Base-by-base conservation (phyloP, 192 early-diverging fungal species). In the Linnemannia elongata region DNA sequence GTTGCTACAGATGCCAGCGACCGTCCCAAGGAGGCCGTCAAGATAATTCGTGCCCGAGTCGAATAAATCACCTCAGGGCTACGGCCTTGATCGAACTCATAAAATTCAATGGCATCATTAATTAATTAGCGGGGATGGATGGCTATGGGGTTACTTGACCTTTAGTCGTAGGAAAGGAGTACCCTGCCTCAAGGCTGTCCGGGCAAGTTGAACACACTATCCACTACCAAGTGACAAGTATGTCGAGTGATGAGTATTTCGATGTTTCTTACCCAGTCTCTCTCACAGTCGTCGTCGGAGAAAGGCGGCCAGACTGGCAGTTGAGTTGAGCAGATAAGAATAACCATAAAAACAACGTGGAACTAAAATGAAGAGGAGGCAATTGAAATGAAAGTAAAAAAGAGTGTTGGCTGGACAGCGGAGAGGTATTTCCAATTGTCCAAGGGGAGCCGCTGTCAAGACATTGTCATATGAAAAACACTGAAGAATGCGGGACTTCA, bases 1-100 rank as follows among this genome's bases (percentile, higher is more conserved):
- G 95, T 96, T 15, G 87, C 88, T 18, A 92, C 91, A 4, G 94
- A 94, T 88, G 76, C 73, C 36, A 83, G 80, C 27, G 93, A 94
- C 78, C 78, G 93, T 20, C 90, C 91, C 73, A 89, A 87, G 76
- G 89, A 90, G 54, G 82, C 80, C 33, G 90, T 91, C 72, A 84
- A 85, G 73, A 91, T 91, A 68, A 88, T 88, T 72, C 78, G 82
- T 55, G 80, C 90, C 9, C 83, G 83, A 49, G 86, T 77, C 18
- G 87, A 88, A 52, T 84, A 90, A 44, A 57, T 6, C 22, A 45
- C 33, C 18, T 47, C n/a, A 45, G 30, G 7, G n/a, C 4, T 2
- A 4, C 27, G 27, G 60, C 30, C 60, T 66, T 33, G 60, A 66
- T 66, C 60, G 60, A 66, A 66, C 30, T 60, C 55, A n/a, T 45